Percentiles rank a stretch among this genome's conserved stretches.
These are phyloP conservation scores for Tuber umbilicatum DNA, from an alignment of 495 filamentous ascomycete species.

Conservation along the genomic window DNA sequence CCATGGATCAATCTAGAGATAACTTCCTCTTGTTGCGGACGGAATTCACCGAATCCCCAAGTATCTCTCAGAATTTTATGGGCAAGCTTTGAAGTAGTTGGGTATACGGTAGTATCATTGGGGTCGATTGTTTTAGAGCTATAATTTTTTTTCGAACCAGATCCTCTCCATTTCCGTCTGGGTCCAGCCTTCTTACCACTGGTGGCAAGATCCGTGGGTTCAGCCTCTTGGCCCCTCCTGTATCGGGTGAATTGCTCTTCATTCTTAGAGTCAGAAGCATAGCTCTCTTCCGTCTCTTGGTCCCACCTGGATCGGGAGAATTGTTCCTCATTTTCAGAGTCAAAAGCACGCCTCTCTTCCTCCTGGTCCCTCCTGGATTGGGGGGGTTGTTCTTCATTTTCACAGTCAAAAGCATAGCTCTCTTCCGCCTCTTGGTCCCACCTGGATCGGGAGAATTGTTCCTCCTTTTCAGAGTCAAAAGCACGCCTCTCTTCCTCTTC, in stretches of 20 bases:
- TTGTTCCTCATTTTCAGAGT: background rate
- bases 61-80: constrained; percentile 44
- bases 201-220: background rate
- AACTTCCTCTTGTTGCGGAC: constrained; percentile 51
- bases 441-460: background rate
- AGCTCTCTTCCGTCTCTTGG: background rate
- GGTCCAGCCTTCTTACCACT: background rate
- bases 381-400: background rate
- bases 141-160: background rate
- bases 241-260: background rate
- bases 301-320: too few species aligned
- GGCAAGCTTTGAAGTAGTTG: constrained; percentile 29
- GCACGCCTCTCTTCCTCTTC: background rate
- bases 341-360: background rate
- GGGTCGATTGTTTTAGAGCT: background rate
- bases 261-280: background rate
- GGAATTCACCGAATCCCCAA: constrained; percentile 49
- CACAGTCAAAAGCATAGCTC: background rate
- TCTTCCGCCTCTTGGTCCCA: too few species aligned
- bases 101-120: constrained; percentile 3
- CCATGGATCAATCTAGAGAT: constrained; percentile 49
- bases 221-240: background rate
- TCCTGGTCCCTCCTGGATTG: background rate
- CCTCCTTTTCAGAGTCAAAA: background rate
- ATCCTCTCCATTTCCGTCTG: background rate